Conservation (phyloP, 176 grass and related monocot species). For the Avena insularis region DNA sequence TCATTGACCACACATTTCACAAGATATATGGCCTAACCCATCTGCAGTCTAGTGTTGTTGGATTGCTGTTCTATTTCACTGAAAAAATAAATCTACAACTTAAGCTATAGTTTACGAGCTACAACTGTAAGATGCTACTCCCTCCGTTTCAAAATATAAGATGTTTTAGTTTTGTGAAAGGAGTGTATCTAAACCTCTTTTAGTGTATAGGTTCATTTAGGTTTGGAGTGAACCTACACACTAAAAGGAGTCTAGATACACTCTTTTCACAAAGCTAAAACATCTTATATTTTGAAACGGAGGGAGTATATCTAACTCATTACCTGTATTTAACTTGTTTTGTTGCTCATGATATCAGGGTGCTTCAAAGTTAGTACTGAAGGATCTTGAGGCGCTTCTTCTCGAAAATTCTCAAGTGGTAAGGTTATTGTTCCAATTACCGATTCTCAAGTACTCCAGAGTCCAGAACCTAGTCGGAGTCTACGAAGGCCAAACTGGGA, state of each 20-base stretch:
- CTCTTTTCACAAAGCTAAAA: too few species aligned
- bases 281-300: too few species aligned
- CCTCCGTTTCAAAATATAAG: too few species aligned
- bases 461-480: neutral
- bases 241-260: too few species aligned
- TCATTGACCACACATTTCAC: conserved; percentile 5
- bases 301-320: neutral
- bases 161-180: too few species aligned
- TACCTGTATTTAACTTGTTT: conserved; percentile 18
- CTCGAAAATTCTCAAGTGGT: conserved; percentile 84
- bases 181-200: too few species aligned
- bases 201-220: too few species aligned
- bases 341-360: conserved; percentile 55
- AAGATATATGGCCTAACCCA: neutral
- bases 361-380: conserved; percentile 74
- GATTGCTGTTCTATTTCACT: conserved; percentile 22
- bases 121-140: neutral
- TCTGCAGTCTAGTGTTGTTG: neutral
- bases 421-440: conserved; percentile 40
- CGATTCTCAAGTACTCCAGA: conserved; percentile 19
- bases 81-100: neutral
- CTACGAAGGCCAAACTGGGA: neutral
- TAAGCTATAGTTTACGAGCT: neutral
- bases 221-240: too few species aligned
- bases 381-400: conserved; percentile 74